Evolutionary conservation across 306 rosid genomes (phyloP).

Genomic region (Cicer pinnatifidum): DNA sequence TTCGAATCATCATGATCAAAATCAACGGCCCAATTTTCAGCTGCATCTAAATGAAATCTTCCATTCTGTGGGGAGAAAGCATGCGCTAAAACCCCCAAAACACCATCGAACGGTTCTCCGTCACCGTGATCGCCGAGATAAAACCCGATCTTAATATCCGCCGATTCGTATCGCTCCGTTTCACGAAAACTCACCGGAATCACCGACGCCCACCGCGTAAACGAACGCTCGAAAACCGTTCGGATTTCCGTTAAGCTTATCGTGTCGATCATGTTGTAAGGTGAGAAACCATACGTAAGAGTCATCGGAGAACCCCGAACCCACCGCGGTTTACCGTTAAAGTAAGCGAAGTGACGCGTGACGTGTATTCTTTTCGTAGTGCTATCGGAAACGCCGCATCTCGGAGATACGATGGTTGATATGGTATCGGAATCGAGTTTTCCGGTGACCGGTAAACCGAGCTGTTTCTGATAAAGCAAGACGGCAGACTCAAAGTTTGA

Average conservation of each 20-base stretch:
- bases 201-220: slow-evolving; percentile 81
- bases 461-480: slow-evolving; percentile 64
- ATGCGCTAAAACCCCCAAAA: slow-evolving; percentile 80
- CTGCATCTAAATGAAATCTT: slow-evolving; percentile 83
- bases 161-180: slow-evolving; percentile 49
- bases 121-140: slow-evolving; percentile 85
- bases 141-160: slow-evolving; percentile 82
- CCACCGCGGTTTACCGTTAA: slow-evolving; percentile 87
- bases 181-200: slow-evolving; percentile 79
- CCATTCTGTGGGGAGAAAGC: slow-evolving; percentile 94
- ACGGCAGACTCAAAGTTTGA: slow-evolving; percentile 66
- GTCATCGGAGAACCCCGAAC: slow-evolving; percentile 52
- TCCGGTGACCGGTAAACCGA: slow-evolving; percentile 71
- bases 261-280: slow-evolving; percentile 52
- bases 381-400: slow-evolving; percentile 81
- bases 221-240: slow-evolving; percentile 58
- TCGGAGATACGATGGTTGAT: slow-evolving; percentile 67
- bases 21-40: slow-evolving; percentile 88
- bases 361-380: slow-evolving; percentile 37
- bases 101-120: slow-evolving; percentile 92
- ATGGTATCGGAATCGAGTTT: slow-evolving; percentile 74
- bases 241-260: slow-evolving; percentile 58
- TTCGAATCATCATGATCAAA: slow-evolving; percentile 60
- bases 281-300: slow-evolving; percentile 73
- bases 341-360: slow-evolving; percentile 68